These are phyloP conservation scores for Funneliformis caledonium DNA, from an alignment of 371 early-diverging fungal genomes.

Conservation along the genomic window DNA sequence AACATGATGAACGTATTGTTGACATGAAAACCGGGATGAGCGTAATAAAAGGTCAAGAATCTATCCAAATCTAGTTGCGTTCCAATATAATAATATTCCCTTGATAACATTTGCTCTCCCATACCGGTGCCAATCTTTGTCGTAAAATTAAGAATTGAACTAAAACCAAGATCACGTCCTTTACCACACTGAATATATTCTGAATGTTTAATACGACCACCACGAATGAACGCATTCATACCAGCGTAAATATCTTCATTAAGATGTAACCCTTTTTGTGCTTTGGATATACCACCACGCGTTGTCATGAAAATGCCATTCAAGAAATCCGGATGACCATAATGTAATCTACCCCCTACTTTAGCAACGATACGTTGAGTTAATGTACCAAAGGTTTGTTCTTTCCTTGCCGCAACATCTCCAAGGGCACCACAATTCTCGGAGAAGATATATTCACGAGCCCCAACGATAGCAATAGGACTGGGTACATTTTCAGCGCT, in stretches of 20 bases:
- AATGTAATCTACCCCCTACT: constrained; percentile 84
- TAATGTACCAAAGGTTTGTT: constrained; percentile 87
- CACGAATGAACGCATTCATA: constrained; percentile 86
- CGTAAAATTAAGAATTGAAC: constrained; percentile 86
- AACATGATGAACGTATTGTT: constrained; percentile 91
- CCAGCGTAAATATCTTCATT: constrained; percentile 95
- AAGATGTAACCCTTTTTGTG: constrained; percentile 88
- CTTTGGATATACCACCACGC: constrained; percentile 90
- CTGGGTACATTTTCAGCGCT: neutral
- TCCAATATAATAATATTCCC: constrained; percentile 90
- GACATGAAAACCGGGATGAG: constrained; percentile 92
- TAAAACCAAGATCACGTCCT: constrained; percentile 91
- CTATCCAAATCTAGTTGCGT: constrained; percentile 84
- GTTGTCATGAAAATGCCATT: constrained; percentile 90
- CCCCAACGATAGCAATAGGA: constrained; percentile 93
- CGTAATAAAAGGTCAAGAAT: constrained; percentile 88
- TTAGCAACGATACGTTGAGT: constrained; percentile 88
- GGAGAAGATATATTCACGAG: constrained; percentile 90
- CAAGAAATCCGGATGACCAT: constrained; percentile 93
- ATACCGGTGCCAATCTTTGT: constrained; percentile 93
- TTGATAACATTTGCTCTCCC: constrained; percentile 91
- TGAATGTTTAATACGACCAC: constrained; percentile 88
- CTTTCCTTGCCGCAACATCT: constrained; percentile 92
- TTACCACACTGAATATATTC: constrained; percentile 94
- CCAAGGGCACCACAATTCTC: constrained; percentile 88